Percentiles rank a stretch among this genome's conserved stretches.
These are phyloP conservation scores for Podospora anserina DNA, from an alignment of 495 filamentous ascomycete genomes.

Conservation along the genomic window DNA sequence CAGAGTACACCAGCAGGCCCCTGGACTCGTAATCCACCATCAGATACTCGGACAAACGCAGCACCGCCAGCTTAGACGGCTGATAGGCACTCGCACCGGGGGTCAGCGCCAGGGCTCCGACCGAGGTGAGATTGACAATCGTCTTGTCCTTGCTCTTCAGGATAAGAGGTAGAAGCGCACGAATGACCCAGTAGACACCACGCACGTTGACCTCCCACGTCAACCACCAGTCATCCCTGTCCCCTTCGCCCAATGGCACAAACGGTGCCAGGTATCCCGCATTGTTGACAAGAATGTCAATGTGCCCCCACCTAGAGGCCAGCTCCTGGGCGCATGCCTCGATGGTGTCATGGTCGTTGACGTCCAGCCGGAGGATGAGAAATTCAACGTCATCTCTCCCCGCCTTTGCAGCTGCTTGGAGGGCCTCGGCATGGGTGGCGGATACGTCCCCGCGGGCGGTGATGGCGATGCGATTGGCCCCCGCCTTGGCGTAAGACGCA, in stretches of 20 bases:
- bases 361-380: background rate
- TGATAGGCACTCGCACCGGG: too few relatives aligned
- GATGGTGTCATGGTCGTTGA: background rate
- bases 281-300: conserved; percentile 5
- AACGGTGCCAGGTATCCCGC: conserved; percentile 3
- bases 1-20: too few relatives aligned
- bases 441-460: background rate
- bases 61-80: too few relatives aligned
- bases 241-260: conserved; percentile 4
- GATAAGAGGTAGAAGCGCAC: too few relatives aligned
- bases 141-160: too few relatives aligned
- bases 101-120: too few relatives aligned
- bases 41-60: too few relatives aligned
- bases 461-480: conserved; percentile 1
- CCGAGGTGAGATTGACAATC: too few relatives aligned
- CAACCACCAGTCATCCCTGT: background rate
- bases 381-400: background rate
- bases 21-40: too few relatives aligned
- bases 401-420: background rate
- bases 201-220: too few relatives aligned
- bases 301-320: background rate
- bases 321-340: background rate
- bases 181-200: too few relatives aligned
- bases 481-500: background rate
- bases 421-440: background rate